Conservation (phyloP, 371 early-diverging fungal genomes). For the Rhizopus microsporus region DNA sequence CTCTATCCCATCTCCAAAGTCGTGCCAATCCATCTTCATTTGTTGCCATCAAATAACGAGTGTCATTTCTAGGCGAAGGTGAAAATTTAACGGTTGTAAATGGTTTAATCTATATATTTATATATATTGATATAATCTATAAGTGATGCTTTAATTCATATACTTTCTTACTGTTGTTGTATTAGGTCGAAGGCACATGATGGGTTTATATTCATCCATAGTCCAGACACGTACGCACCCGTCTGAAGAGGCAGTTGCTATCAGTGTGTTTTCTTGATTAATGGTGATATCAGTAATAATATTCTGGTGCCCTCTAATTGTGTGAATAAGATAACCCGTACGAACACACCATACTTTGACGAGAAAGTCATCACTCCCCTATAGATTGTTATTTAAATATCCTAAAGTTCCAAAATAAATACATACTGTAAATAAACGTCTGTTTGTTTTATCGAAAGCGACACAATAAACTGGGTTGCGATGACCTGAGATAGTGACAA, state of each 20-base stretch:
- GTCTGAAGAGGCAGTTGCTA: slow-evolving; percentile 85
- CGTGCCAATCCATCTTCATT: slow-evolving; percentile 77
- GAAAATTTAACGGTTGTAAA: slow-evolving; percentile 81
- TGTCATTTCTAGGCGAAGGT: slow-evolving; percentile 76
- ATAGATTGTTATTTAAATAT: background rate
- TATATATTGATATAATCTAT: background rate
- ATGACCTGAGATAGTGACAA: slow-evolving; percentile 77
- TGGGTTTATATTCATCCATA: slow-evolving; percentile 72
- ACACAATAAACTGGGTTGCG: slow-evolving; percentile 73
- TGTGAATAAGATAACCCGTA: slow-evolving; percentile 79
- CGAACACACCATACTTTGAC: slow-evolving; percentile 88
- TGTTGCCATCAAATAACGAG: slow-evolving; percentile 75
- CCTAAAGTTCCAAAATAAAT: background rate
- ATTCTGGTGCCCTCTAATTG: slow-evolving; percentile 81
- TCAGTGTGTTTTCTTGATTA: slow-evolving; percentile 78
- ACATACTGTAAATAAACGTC: slow-evolving; percentile 70
- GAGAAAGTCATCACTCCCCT: slow-evolving; percentile 83
- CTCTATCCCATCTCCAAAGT: slow-evolving; percentile 75
- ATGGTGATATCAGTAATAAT: slow-evolving; percentile 82
- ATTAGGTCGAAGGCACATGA: slow-evolving; percentile 59
- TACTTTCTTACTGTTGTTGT: slow-evolving; percentile 31
- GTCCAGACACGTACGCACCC: slow-evolving; percentile 83
- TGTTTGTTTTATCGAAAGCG: slow-evolving; percentile 74
- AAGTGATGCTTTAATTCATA: background rate
- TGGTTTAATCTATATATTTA: slow-evolving; percentile 48